Conservation (phyloP, 2,329 filamentous ascomycete genomes). For the Phaeosphaeriaceae sp. region DNA sequence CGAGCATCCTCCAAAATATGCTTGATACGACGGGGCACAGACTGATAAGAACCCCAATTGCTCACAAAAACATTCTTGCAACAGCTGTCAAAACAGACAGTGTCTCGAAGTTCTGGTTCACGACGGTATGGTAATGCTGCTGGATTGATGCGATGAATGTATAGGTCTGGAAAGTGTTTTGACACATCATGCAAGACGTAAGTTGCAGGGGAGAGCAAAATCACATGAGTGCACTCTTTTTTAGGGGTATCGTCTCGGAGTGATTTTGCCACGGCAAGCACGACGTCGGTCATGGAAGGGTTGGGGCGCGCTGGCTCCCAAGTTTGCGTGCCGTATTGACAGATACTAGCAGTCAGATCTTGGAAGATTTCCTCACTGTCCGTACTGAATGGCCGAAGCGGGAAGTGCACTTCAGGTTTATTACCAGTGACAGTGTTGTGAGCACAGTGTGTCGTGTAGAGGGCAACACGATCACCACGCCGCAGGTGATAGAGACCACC, state of each 20-base stretch:
- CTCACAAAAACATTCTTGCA: slow-evolving; percentile 34
- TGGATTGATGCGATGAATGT: slow-evolving; percentile 38
- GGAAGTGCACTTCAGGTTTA: slow-evolving; percentile 31
- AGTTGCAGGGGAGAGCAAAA: slow-evolving; percentile 34
- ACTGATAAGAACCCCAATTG: slow-evolving; percentile 35
- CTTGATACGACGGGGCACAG: slow-evolving; percentile 26
- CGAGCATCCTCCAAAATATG: slow-evolving; percentile 36
- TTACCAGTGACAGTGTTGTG: slow-evolving; percentile 35
- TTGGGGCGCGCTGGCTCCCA: slow-evolving; percentile 38
- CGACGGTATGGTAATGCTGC: slow-evolving; percentile 29
- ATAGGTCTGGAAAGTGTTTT: slow-evolving; percentile 23
- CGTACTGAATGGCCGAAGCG: slow-evolving; percentile 19
- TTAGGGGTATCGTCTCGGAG: slow-evolving; percentile 21
- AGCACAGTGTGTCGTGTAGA: slow-evolving; percentile 42
- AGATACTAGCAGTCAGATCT: slow-evolving; percentile 25
- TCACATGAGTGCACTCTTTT: slow-evolving; percentile 29
- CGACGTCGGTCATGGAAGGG: slow-evolving; percentile 35
- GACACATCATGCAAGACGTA: slow-evolving; percentile 32
- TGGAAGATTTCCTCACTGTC: slow-evolving; percentile 24
- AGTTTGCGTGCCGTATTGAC: slow-evolving; percentile 26
- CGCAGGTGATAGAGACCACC: slow-evolving; percentile 26
- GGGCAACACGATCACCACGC: slow-evolving; percentile 31
- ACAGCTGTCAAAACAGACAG: slow-evolving; percentile 24
- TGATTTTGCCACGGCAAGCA: slow-evolving; percentile 31
- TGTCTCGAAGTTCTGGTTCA: slow-evolving; percentile 14